Evolutionary conservation across 805 yeast species (phyloP), one percentile per base, ranked within the genome.

Genomic region (Candida germanica): DNA sequence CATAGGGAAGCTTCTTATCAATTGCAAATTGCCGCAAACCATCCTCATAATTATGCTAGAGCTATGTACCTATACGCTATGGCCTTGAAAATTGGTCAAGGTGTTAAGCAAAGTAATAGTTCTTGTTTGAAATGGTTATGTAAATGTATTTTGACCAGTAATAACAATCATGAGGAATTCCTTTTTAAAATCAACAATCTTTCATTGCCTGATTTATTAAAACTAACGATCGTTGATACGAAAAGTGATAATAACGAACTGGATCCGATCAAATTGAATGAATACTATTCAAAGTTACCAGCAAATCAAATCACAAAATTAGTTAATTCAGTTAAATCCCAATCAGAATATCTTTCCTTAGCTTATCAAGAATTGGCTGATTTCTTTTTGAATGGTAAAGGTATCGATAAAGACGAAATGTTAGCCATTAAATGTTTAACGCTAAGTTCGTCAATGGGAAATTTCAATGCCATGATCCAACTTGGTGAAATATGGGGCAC

Each of bases 61-160:
- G 94, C 88, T 1, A 82, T 77, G 81, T 66, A 78, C 31, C 53
- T 82, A 20, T 84, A 83, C 49, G 86, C 87, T 0, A 54, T 81
- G 44, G 82, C 88, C 0, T 57, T 85, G 16, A 61, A 83, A 33
- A 63, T 72, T 38, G 93, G 91, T 0, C 80, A 78, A 54, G 93
- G 93, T 0, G 77, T 80, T 8, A 65, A 74, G 13, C 69, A 66
- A 36, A 80, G 80, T 49, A 71, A 73, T 26, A 48, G 58, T 13
- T 73, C 69, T 33, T 74, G 87, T 3, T 64, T 80, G 30, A 56
- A 64, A 36, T 83, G 87, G 84, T 62, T 85, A 4, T 69, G 74
- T 43, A 68, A 66, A 40, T 83, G 70, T 36, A 49, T 66, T 10
- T 41, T 66, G 27, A 18, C 39, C 22, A 10, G 35, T 11, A 24